Evolutionary conservation across 2,329 filamentous ascomycete genomes (phyloP).

Genomic region (Helotiales sp.): DNA sequence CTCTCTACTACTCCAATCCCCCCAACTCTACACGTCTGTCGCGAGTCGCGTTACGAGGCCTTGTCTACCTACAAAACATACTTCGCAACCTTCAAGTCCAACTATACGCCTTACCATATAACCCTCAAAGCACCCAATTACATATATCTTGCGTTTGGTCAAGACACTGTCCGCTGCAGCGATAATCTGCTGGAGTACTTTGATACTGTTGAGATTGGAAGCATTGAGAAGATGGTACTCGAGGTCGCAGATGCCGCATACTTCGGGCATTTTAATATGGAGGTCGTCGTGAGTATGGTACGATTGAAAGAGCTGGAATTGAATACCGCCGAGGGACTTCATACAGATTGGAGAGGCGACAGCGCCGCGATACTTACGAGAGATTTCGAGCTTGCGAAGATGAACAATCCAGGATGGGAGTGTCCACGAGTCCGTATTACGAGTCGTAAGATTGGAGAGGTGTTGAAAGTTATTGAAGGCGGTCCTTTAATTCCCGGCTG

Average conservation of each 20-base stretch:
- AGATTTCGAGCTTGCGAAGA: conserved; percentile 32
- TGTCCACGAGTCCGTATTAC: conserved; percentile 37
- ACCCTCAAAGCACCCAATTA: conserved; percentile 16
- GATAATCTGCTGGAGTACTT: conserved; percentile 35
- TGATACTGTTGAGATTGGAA: conserved; percentile 14
- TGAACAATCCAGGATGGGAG: conserved; percentile 33
- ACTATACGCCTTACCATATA: conserved; percentile 9
- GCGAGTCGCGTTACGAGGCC: conserved; percentile 40
- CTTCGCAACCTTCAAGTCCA: conserved; percentile 11
- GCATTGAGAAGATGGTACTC: conserved; percentile 31
- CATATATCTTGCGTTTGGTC: conserved; percentile 32
- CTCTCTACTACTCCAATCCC: conserved; percentile 35
- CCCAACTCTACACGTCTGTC: conserved; percentile 37
- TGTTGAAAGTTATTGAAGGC: conserved; percentile 25
- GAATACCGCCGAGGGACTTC: conserved; percentile 5
- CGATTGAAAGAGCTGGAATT: conserved; percentile 34
- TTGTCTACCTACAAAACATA: conserved; percentile 27
- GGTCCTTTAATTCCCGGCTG: conserved; percentile 34
- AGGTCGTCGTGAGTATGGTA: conserved; percentile 34
- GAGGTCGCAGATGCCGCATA: conserved; percentile 36
- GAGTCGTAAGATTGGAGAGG: conserved; percentile 23
- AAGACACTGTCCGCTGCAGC: conserved; percentile 32
- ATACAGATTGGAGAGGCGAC: conserved; percentile 19
- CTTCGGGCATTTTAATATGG: conserved; percentile 39
- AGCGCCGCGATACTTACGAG: conserved; percentile 22